Percentiles rank a stretch among this genome's conserved stretches.
phyloP scores from a whole-genome alignment of 345 rosid species.

The Salix suchowensis region DNA sequence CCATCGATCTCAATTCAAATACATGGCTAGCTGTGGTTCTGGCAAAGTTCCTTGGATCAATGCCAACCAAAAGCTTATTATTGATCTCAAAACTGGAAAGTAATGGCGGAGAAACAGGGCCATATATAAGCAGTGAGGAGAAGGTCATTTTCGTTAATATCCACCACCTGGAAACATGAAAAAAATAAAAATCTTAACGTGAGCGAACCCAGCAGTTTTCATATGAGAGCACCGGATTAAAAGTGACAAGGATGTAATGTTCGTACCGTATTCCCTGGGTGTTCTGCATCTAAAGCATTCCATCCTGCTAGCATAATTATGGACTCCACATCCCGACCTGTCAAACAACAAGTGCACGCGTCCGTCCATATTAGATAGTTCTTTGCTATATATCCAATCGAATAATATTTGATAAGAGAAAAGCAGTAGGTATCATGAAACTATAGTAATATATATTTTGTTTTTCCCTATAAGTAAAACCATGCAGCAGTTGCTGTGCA shows the following conservation, averaged over 20 bases:
- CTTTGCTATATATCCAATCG: not conserved
- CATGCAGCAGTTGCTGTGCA: not conserved
- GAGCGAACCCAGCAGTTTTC: not conserved
- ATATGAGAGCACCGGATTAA: not conserved
- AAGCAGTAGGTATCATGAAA: not conserved
- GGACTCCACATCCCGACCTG: slow-evolving; percentile 33
- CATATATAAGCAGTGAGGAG: not conserved
- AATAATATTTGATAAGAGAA: not conserved
- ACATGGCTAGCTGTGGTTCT: slow-evolving; percentile 5
- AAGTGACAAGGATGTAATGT: not conserved
- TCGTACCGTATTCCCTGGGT: slow-evolving; percentile 20
- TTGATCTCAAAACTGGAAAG: not conserved
- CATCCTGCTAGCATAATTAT: slow-evolving; percentile 36
- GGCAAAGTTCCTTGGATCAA: slow-evolving; percentile 12
- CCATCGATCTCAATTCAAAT: slow-evolving; percentile 5
- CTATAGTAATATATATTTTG: not conserved
- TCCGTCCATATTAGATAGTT: not conserved
- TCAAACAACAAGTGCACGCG: not conserved
- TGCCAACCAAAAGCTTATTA: slow-evolving; percentile 2
- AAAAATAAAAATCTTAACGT: not conserved
- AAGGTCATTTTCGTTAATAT: not conserved
- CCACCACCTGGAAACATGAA: slow-evolving; percentile 33
- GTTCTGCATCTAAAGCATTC: slow-evolving; percentile 35
- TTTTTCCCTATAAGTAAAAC: not conserved
- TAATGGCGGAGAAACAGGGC: slow-evolving; percentile 8